A percentile compares a stretch with the other conserved stretches of the same genome.
These are phyloP conservation scores for Citrullus mucosospermus DNA, from an alignment of 306 rosid species.

Conservation along the genomic window DNA sequence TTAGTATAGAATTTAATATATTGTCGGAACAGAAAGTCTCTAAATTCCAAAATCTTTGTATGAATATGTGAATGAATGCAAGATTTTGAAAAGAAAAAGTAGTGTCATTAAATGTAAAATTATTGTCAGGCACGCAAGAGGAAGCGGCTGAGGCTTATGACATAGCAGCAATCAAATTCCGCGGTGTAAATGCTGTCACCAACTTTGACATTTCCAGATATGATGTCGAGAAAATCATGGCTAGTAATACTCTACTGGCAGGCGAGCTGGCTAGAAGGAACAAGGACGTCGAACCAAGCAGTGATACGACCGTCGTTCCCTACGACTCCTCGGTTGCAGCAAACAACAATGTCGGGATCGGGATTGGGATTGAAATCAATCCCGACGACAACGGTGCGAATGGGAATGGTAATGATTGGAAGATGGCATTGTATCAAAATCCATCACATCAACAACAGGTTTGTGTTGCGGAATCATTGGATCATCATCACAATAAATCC, in stretches of 20 bases:
- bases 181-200: conserved; percentile 16
- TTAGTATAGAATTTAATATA: neutral
- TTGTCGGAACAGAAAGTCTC: neutral
- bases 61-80: neutral
- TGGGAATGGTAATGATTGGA: neutral
- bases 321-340: neutral
- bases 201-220: conserved; percentile 13
- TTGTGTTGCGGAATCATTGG: neutral
- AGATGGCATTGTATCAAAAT: neutral
- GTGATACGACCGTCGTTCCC: no score
- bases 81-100: neutral
- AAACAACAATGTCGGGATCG: conserved; percentile 5
- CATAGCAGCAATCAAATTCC: conserved; percentile 16
- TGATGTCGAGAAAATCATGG: conserved; percentile 11
- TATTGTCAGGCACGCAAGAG: conserved; percentile 16
- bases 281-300: neutral
- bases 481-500: neutral
- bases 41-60: neutral
- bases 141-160: conserved; percentile 18
- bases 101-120: neutral
- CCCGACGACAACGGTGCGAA: neutral
- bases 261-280: conserved; percentile 16
- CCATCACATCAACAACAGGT: neutral
- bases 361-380: neutral
- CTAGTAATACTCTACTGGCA: conserved; percentile 9